These are phyloP conservation scores for Triadica sebifera DNA, from an alignment of 345 rosid genomes.

Conservation along the genomic window DNA sequence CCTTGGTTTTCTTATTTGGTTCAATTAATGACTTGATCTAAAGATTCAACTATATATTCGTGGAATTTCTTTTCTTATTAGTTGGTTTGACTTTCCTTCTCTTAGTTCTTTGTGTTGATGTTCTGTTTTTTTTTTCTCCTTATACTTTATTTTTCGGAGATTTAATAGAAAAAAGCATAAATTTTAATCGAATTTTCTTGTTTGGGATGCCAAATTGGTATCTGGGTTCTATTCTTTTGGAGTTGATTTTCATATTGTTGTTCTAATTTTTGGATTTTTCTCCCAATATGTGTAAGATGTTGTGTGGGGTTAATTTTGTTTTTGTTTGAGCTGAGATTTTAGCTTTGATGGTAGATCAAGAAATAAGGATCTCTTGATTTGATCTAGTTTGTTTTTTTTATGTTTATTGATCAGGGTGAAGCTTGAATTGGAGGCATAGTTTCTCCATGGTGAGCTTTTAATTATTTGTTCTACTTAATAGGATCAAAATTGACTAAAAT, in stretches of 20 bases:
- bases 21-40: constrained; percentile 17
- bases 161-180: constrained; percentile 8
- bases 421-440: constrained; percentile 54
- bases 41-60: neutral
- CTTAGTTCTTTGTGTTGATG: neutral
- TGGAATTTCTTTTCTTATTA: neutral
- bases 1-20: neutral
- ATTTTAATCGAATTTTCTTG: neutral
- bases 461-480: constrained; percentile 1
- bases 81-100: neutral
- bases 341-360: constrained; percentile 31
- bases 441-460: constrained; percentile 81
- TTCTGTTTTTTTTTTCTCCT: neutral
- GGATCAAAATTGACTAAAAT: neutral
- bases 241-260: neutral
- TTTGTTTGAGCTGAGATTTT: constrained; percentile 8
- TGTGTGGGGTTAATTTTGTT: neutral
- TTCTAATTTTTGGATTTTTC: neutral
- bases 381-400: constrained; percentile 25
- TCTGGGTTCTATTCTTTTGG: constrained; percentile 24
- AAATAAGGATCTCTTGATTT: constrained; percentile 24
- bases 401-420: constrained; percentile 60
- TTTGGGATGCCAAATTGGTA: constrained; percentile 9
- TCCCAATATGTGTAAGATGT: neutral
- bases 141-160: neutral